Evolutionary conservation across 1,284 basidiomycete species (phyloP), one percentile per base, ranked within the genome.

Genomic region (Termitomyces sp.): DNA sequence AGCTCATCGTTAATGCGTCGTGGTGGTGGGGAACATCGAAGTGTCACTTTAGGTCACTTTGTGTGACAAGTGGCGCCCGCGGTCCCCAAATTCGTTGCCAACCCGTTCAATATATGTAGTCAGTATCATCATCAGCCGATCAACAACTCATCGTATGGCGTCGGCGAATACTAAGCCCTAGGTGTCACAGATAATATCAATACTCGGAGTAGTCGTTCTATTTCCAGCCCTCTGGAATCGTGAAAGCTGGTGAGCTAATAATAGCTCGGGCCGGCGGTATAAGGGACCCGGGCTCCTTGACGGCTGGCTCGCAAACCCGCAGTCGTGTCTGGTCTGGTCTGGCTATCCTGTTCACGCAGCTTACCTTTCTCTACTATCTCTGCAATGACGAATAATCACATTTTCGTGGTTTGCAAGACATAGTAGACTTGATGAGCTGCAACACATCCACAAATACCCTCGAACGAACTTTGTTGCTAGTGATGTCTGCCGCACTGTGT

Each of bases 1-100:
- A 40, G 21, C 52, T 55, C 58, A 59, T 61, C 13, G 38, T 38
- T 12, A 21, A 39, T 17, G 36, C 43, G 28, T 39, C 26, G 51
- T 52, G 4, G n/a, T 31, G 26, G 26, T 50, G 17, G 28, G 8
- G 17, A 31, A 31, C 28, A 50, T 21, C 13, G 21, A 31, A 2
- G 28, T 31, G 38, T 50, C 34, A 36, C 8, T 24, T 24, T 24
- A 24, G 24, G 13, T 13, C 19, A 34, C 30, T 5, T 10, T 21
- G 46, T 26, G 47, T 49, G 47, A 39, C 36, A 30, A 6, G 6
- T 5, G 24, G 24, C 24, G 24, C n/a, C n/a, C n/a, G n/a, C n/a
- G n/a, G n/a, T n/a, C n/a, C n/a, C n/a, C n/a, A n/a, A n/a, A n/a
- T n/a, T n/a, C n/a, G n/a, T 24, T 24, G 24, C 24, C 24, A 3